Evolutionary conservation across 805 yeast species (phyloP), one percentile per base, ranked within the genome.

Genomic region (Saturnispora galanensis): DNA sequence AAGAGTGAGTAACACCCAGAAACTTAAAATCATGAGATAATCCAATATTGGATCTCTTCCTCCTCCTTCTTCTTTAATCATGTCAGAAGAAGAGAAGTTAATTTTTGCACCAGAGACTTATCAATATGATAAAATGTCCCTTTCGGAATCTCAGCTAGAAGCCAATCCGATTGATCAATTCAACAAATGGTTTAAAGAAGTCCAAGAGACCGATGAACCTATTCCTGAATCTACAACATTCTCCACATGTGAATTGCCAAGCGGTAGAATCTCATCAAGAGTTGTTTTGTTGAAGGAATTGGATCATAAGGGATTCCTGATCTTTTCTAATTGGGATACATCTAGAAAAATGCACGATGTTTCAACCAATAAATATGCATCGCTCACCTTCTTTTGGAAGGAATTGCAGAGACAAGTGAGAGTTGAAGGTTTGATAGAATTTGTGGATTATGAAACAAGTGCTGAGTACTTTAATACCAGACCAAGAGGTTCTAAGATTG

Each of bases 331-430:
- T 64, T 89, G 96, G 95, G 86, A 73, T 30, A 72, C 81, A 9
- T 84, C 95, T 31, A 88, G 85, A 63, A 93, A 93, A 64, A 77
- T 83, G 15, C 57, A 66, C 39, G 97, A 89, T 61, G 68, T 80
- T 48, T 65, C 65, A 33, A 66, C 81, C 32, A 93, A 93, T 63
- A 83, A 84, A 50, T 72, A 76, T 56, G 97, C 89, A 1, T 78
- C 95, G 1, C 67, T 93, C 51, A 81, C 83, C 10, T 93, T 90
- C 61, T 93, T 88, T 66, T 93, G 97, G 98, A 84, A 84, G 47
- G 79, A 78, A 51, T 62, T 82, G 34, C 96, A 93, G 67, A 78
- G 97, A 52, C 97, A 88, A 64, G 95, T 93, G 4, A 75, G 98
- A 50, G 81, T 93, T 8, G 97, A 93, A 62, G 98, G 98, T 30